Evolutionary conservation across 23 red algal species (phyloP).

Genomic region (Cyanidiococcus yangmingshanensis): DNA sequence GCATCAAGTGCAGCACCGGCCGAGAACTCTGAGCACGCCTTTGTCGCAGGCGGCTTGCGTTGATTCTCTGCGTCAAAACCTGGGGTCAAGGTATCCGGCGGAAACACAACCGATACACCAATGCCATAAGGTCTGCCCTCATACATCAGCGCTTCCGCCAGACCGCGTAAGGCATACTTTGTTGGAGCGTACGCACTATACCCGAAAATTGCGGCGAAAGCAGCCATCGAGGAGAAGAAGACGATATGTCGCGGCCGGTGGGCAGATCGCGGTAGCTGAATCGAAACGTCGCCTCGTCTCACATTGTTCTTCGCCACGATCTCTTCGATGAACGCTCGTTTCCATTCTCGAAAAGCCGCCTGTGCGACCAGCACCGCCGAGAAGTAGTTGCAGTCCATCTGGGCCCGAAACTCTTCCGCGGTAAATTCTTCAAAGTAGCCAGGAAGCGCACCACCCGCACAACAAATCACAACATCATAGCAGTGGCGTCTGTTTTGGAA

Average conservation of each 20-base stretch:
- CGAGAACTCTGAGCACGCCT: constrained; percentile 34
- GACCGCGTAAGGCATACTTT: constrained; percentile 76
- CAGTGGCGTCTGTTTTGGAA: neutral
- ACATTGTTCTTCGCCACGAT: neutral
- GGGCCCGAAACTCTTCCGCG: constrained; percentile 21
- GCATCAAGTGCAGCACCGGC: constrained; percentile 44
- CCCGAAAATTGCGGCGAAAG: constrained; percentile 55
- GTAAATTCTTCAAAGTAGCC: constrained; percentile 74
- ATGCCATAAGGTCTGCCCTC: constrained; percentile 67
- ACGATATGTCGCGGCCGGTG: constrained; percentile 47
- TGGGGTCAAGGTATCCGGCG: constrained; percentile 85
- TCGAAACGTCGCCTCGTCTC: neutral
- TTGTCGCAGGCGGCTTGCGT: constrained; percentile 58
- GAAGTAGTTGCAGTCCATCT: constrained; percentile 63
- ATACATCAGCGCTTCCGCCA: constrained; percentile 65
- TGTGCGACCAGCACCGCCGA: constrained; percentile 49
- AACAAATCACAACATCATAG: constrained; percentile 62
- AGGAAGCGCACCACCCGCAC: constrained; percentile 41
- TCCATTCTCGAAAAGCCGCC: constrained; percentile 55
- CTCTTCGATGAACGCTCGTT: constrained; percentile 12
- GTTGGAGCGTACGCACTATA: constrained; percentile 56
- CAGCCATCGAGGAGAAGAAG: constrained; percentile 64
- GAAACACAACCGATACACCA: constrained; percentile 53
- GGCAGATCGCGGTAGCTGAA: neutral
- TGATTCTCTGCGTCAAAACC: constrained; percentile 49